These are phyloP conservation scores for Aspergillus leporis DNA, from an alignment of 495 filamentous ascomycete species.

Conservation along the genomic window DNA sequence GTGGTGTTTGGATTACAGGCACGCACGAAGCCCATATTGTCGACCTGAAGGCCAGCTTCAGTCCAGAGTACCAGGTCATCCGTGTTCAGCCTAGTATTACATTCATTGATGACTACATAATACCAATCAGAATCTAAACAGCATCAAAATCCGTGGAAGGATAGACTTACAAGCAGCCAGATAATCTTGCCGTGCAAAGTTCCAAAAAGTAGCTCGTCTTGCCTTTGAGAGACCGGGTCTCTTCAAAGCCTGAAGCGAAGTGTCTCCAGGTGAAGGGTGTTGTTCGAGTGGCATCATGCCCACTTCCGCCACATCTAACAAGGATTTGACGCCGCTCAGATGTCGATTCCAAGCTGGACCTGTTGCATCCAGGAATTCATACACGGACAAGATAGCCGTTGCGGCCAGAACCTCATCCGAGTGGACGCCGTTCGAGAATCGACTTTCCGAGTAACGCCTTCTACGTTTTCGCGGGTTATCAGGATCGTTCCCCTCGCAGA, in stretches of 20 bases:
- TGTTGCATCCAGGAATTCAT: conserved; percentile 63
- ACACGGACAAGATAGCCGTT: conserved; percentile 63
- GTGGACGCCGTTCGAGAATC: conserved; percentile 43
- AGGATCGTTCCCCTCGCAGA: conserved; percentile 29
- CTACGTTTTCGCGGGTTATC: conserved; percentile 39
- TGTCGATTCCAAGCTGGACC: conserved; percentile 64
- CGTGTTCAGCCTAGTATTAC: conserved; percentile 60
- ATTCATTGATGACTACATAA: conserved; percentile 57
- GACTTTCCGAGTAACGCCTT: conserved; percentile 40
- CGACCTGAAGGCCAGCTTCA: conserved; percentile 60
- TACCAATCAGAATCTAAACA: background rate
- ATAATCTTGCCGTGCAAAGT: conserved; percentile 66
- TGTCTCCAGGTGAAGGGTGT: conserved; percentile 38
- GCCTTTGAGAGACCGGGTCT: conserved; percentile 51
- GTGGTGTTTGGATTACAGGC: conserved; percentile 50
- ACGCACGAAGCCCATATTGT: conserved; percentile 53
- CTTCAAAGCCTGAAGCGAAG: conserved; percentile 29
- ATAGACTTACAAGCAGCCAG: conserved; percentile 58
- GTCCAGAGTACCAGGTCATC: conserved; percentile 62
- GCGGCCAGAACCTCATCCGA: conserved; percentile 64
- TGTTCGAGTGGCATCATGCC: conserved; percentile 61
- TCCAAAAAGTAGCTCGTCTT: conserved; percentile 63
- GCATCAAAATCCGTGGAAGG: background rate
- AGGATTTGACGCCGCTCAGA: conserved; percentile 61
- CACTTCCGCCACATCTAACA: conserved; percentile 63